phyloP scores from a whole-genome alignment of 106 monocot genomes.

The Iris macrosiphon region DNA sequence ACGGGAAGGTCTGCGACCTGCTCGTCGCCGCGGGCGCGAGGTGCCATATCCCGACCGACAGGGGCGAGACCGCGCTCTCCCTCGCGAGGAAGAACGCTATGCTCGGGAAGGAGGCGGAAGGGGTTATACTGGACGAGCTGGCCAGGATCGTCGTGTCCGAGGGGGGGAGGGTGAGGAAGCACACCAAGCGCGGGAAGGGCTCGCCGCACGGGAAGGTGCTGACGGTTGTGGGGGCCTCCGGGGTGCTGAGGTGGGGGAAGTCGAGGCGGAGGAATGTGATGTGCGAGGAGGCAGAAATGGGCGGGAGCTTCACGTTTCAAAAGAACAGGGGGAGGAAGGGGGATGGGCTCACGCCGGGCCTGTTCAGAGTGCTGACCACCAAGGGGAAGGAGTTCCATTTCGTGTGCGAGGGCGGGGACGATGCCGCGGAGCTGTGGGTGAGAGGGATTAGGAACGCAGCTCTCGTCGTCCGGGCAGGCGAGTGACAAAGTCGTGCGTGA shows the following conservation, averaged over 20 bases:
- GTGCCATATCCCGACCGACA: constrained; percentile 37
- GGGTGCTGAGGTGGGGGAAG: constrained; percentile 78
- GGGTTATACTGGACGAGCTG: constrained; percentile 67
- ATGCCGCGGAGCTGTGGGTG: constrained; percentile 72
- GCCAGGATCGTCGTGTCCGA: constrained; percentile 42
- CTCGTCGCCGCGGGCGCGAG: constrained; percentile 52
- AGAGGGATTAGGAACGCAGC: constrained; percentile 55
- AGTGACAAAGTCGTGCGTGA: too few species aligned
- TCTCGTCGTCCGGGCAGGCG: too few species aligned
- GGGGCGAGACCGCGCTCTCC: constrained; percentile 69
- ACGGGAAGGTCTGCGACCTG: constrained; percentile 47
- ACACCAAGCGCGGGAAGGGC: constrained; percentile 76
- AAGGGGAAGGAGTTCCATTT: constrained; percentile 78
- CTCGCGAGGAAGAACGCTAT: constrained; percentile 32
- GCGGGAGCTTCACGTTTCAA: constrained; percentile 45
- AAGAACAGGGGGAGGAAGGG: constrained; percentile 36
- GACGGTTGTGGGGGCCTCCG: constrained; percentile 36
- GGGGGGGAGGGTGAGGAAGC: constrained; percentile 62
- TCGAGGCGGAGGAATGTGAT: constrained; percentile 59
- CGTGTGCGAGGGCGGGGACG: constrained; percentile 57
- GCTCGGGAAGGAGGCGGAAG: constrained; percentile 44
- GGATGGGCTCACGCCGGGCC: constrained; percentile 45
- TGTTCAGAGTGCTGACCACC: constrained; percentile 62
- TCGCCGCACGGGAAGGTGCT: constrained; percentile 52
- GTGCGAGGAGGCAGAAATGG: constrained; percentile 50